phyloP scores from a whole-genome alignment of 768 basidiomycete species.

The Lentinula sp. region DNA sequence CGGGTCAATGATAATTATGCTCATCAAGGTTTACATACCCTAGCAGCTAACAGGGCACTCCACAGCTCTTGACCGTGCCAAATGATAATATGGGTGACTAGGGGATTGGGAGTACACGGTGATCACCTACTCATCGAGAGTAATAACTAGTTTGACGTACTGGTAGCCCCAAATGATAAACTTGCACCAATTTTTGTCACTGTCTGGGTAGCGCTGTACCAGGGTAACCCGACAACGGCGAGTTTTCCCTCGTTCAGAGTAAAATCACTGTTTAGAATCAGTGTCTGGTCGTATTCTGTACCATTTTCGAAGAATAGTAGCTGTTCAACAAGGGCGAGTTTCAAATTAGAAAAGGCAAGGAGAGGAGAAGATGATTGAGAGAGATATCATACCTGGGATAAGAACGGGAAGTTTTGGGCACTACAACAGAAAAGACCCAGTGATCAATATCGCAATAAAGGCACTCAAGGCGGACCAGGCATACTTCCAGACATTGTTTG shows the following conservation, averaged over 20 bases:
- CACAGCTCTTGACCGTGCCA: conserved; percentile 35
- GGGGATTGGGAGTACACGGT: not conserved
- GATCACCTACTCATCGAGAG: conserved; percentile 7
- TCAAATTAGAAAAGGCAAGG: not conserved
- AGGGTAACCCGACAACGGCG: conserved; percentile 10
- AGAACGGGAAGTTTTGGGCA: conserved; percentile 23
- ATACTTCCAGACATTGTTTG: conserved; percentile 9
- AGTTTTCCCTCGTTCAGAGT: conserved; percentile 10
- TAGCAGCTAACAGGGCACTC: conserved; percentile 10
- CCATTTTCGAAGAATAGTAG: conserved; percentile 13
- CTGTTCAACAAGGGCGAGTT: conserved; percentile 13
- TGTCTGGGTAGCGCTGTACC: conserved; percentile 7
- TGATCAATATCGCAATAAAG: not conserved
- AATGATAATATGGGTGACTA: conserved; percentile 30
- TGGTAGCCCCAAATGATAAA: conserved; percentile 6
- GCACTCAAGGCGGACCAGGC: not conserved
- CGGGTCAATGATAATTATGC: not conserved
- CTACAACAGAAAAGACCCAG: not conserved
- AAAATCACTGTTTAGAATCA: conserved; percentile 12
- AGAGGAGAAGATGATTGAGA: conserved; percentile 7
- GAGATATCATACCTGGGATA: conserved; percentile 24
- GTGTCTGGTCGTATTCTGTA: conserved; percentile 10
- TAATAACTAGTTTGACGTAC: not conserved
- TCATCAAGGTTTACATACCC: not conserved
- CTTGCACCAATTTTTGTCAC: conserved; percentile 6